These are phyloP conservation scores for Sclerotinia minor DNA, from an alignment of 2,329 filamentous ascomycete genomes.

Conservation along the genomic window DNA sequence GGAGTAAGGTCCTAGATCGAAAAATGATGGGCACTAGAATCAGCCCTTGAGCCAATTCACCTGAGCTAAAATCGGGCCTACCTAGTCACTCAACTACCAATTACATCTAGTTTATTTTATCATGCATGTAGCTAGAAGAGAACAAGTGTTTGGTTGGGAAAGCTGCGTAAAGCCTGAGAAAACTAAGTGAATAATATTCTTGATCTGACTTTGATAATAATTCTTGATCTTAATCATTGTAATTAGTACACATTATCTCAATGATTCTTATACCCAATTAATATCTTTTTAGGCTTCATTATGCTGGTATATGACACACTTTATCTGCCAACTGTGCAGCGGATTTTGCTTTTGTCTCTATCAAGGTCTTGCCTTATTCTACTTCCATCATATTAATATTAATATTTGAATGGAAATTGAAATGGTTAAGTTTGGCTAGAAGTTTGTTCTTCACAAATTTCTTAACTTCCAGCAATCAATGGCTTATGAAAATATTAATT, in stretches of 20 bases:
- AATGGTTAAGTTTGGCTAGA: too few species aligned
- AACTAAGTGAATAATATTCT: background rate
- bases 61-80: background rate
- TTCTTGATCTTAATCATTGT: background rate
- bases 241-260: background rate
- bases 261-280: background rate
- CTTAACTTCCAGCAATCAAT: too few species aligned
- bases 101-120: background rate
- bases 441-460: too few species aligned
- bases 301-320: background rate
- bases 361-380: too few species aligned
- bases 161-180: background rate
- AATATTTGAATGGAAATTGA: too few species aligned
- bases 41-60: background rate
- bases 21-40: background rate
- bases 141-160: background rate
- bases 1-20: background rate
- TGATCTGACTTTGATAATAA: background rate
- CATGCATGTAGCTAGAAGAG: background rate
- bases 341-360: background rate
- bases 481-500: too few species aligned
- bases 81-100: background rate
- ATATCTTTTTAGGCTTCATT: background rate
- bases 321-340: background rate
- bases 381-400: too few species aligned